Evolutionary conservation across 202 grass and related monocot species (phyloP), one percentile per base, ranked within the genome.

Genomic region (Elaeis oleifera): DNA sequence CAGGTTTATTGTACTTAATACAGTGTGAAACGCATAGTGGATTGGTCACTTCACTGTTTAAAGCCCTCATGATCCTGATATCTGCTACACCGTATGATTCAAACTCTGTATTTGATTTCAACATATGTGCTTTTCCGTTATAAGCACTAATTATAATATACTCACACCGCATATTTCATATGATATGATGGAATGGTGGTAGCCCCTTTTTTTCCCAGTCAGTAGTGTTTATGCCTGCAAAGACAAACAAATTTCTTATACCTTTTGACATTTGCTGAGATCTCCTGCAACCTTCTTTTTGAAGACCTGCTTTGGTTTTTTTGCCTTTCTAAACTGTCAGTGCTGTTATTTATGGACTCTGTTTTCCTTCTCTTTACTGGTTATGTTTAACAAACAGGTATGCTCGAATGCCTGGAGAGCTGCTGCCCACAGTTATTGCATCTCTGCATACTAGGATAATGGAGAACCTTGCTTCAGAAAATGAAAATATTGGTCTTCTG

Each of bases 51-150:
- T 79, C 68, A 74, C 69, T 90, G 71, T 85, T 85, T 76, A 96
- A 77, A 84, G 57, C 90, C 78, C 67, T 90, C 52, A 70, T 85
- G 59, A 57, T 88, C 77, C 61, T 96, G 73, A 90, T 90, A 90
- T 88, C 91, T 77, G 87, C 74, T 70, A 90, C 91, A 63, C 87
- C 91, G 91, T 96, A 96, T 76, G 84, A 80, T 78, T 50, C 59
- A 53, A 15, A 13, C 58, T 25, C 22, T 44, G 25, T 50, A 16
- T 23, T 54, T 53, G 4, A 29, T 59, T 51, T 49, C 13, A 26
- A 27, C 58, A 68, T 79, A 31, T 1, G 14, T 69, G 57, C 68
- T 72, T 67, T 48, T 4, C 36, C 36, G 13, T 44, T 44, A 11
- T 44, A 44, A 44, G 13, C 36, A 44, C 36, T 44, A 44, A 44